Evolutionary conservation across 2,329 filamentous ascomycete genomes (phyloP), one percentile per base, ranked within the genome.

Genomic region (Xylariaceae sp.): DNA sequence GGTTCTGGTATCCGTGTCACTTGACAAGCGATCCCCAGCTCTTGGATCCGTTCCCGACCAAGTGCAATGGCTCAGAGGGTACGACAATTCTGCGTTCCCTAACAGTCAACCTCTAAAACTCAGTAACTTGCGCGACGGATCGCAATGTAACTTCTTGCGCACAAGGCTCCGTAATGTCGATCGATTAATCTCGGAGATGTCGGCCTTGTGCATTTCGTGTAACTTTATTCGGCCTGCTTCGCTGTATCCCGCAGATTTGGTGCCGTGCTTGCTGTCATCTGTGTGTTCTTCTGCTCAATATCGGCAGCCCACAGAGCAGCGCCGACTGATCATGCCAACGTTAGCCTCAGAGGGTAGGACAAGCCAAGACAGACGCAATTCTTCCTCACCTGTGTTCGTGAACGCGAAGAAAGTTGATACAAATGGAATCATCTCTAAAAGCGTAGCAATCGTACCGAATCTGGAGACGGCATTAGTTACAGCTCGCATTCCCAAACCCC

Each of bases 241-340:
- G 74, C 76, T 39, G 72, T 67, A 55, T 78, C 74, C 40, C 75
- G 70, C 39, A 81, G 63, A 12, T 63, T 68, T 1, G 77, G 77
- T n/a, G 76, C 76, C 12, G 76, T 80, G 52, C 72, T 68, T 45
- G 71, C 64, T 10, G 72, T 71, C 75, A 80, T 79, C 38, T 68
- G 66, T 10, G 68, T 74, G 48, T 73, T 71, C 58, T 76, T 75
- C 27, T 70, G 66, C 67, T 95, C 90, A 51, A 95, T 81, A 67
- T 95, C 90, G 15, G 89, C 88, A 38, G 92, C 91, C 90, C 90
- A 96, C n/a, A 97, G 73, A 7, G 92, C 92, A 47, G 91, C 92
- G 7, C 90, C 92, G 51, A 95, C 90, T 84, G 42, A 36, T 7
- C 35, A 35, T 35, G 39, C 22, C 11, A 50, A 27, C 39, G 53